Conservation (phyloP, 345 rosid genomes). For the Arabidopsis arenosa region DNA sequence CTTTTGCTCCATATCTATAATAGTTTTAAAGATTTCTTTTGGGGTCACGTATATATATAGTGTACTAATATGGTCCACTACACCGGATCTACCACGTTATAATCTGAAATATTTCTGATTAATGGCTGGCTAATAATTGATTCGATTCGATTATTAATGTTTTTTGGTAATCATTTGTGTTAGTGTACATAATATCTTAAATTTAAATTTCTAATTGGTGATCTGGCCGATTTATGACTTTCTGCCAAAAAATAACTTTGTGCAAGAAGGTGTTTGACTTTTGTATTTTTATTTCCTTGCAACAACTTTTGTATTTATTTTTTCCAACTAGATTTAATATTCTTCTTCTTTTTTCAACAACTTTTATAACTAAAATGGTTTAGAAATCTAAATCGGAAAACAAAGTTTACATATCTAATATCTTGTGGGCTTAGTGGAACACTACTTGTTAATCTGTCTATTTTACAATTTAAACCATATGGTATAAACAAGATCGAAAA, state of each 20-base stretch:
- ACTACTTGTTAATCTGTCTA: too few species aligned
- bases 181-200: neutral
- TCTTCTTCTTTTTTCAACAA: too few species aligned
- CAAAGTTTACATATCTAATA: too few species aligned
- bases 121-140: constrained; percentile 26
- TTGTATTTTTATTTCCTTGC: neutral
- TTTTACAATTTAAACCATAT: too few species aligned
- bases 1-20: constrained; percentile 13
- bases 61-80: neutral
- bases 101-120: neutral
- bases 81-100: constrained; percentile 19
- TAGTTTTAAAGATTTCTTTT: neutral
- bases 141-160: constrained; percentile 1
- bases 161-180: constrained; percentile 21
- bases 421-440: too few species aligned
- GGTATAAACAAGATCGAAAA: too few species aligned
- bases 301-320: neutral
- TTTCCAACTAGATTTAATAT: too few species aligned
- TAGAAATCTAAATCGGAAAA: too few species aligned
- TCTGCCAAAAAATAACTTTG: neutral
- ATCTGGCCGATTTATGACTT: neutral
- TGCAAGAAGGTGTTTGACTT: constrained; percentile 22
- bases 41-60: neutral
- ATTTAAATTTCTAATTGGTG: neutral
- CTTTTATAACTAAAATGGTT: too few species aligned